Evolutionary conservation across 1,284 basidiomycete species (phyloP), one percentile per base, ranked within the genome.

Genomic region (Pholiota adiposa): DNA sequence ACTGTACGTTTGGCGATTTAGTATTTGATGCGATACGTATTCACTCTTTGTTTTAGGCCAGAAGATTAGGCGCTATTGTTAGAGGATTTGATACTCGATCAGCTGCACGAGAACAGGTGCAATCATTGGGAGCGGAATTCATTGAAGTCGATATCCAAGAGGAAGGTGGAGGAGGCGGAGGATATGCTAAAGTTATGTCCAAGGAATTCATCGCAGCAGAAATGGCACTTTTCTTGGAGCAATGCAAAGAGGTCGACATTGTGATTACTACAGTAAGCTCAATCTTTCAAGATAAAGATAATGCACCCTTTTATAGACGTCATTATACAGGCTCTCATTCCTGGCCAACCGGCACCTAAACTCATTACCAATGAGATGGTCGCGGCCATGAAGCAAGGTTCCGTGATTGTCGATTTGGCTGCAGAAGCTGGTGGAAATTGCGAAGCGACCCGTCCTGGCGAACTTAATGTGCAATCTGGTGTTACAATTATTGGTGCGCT

Each of bases 181-280:
- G 92, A 27, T 94, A 94, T 69, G 92, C 92, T n/a, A 94, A 94
- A 75, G 86, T 88, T 65, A 94, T 94, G 92, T 91, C 89, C 44
- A 92, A 93, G 77, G 92, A 93, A 71, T 94, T 94, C 72, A 87
- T 93, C 62, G 91, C 88, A 55, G 92, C 92, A 11, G 93, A 94
- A 73, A 94, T 94, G 93, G 86, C 88, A 0, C 81, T 94, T 41
- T 94, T 94, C 77, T 82, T 89, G 83, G 85, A 89, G 70, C 92
- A 94, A 73, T 89, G 87, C 73, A 89, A 87, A 70, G 92, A 94
- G 27, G 93, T 94, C 12, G 93, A 94, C 69, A 94, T 94, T 60
- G 82, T 94, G 60, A 84, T 94, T 65, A 94, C 93, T 40, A 94
- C 92, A 55, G 90, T 90, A 65, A 56, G 82, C 67, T 29, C 38